Evolutionary conservation across 352 stramenopile species (phyloP).

Genomic region (Pythium rishiriense): DNA sequence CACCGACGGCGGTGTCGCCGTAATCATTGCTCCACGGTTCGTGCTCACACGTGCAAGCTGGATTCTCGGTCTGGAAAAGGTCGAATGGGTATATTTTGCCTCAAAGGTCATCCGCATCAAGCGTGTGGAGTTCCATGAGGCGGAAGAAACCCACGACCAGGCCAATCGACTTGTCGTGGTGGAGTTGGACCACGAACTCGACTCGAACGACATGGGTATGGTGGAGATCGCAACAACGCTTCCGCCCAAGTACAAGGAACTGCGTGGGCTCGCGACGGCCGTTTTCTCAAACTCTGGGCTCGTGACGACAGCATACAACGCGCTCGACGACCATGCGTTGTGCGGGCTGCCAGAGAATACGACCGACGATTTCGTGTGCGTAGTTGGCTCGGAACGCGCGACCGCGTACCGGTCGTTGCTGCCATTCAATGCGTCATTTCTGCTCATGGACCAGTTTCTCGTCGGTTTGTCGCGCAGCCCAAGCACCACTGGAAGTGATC

Average conservation of each 20-base stretch:
- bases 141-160: background rate
- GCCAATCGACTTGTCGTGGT: conserved; percentile 20
- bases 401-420: background rate
- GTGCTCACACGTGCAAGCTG: conserved; percentile 19
- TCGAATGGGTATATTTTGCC: conserved; percentile 22
- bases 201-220: background rate
- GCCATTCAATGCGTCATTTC: conserved; percentile 21
- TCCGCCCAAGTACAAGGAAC: conserved; percentile 16
- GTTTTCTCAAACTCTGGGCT: conserved; percentile 2
- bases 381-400: conserved; percentile 14
- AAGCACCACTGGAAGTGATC: background rate
- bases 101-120: conserved; percentile 8
- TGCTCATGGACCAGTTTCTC: conserved; percentile 17
- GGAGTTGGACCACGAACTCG: conserved; percentile 17
- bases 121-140: conserved; percentile 1
- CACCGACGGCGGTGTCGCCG: conserved; percentile 16
- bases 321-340: conserved; percentile 1
- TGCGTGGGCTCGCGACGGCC: background rate
- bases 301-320: conserved; percentile 4
- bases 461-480: conserved; percentile 12
- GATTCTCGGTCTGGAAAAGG: background rate
- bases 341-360: conserved; percentile 1
- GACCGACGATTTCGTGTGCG: conserved; percentile 13
- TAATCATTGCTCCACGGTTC: conserved; percentile 22
- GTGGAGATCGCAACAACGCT: conserved; percentile 13